A percentile compares a stretch with the other conserved stretches of the same genome.
Evolutionary conservation across 225 moss, liverwort and hornwort genomes (phyloP).

Genomic region (Straminergon stramineum): DNA sequence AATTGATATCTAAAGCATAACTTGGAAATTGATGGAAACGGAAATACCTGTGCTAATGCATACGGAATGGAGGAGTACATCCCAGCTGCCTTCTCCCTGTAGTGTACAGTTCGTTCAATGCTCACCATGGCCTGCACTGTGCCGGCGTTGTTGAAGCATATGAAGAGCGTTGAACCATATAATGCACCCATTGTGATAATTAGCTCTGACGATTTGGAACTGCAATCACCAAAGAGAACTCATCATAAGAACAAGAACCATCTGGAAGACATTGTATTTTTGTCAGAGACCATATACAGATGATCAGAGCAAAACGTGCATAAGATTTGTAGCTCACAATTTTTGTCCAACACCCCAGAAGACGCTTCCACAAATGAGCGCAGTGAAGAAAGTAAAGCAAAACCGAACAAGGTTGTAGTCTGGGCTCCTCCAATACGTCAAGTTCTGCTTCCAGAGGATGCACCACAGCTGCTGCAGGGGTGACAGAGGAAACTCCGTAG

Average conservation of each 20-base stretch:
- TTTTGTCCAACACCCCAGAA: constrained; percentile 42
- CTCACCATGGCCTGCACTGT: constrained; percentile 47
- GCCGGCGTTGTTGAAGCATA: constrained; percentile 46
- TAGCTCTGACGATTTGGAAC: constrained; percentile 3
- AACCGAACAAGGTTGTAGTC: constrained; percentile 41
- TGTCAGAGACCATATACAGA: background rate
- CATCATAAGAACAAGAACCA: background rate
- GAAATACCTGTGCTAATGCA: constrained; percentile 30
- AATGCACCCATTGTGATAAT: constrained; percentile 40
- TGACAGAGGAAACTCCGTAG: constrained; percentile 18
- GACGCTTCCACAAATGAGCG: constrained; percentile 36
- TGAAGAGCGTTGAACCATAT: constrained; percentile 43
- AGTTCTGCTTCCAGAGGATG: constrained; percentile 37
- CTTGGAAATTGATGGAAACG: background rate
- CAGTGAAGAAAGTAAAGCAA: constrained; percentile 26
- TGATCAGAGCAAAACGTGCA: background rate
- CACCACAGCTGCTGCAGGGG: constrained; percentile 6
- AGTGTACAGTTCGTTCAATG: constrained; percentile 37
- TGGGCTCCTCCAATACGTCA: constrained; percentile 48
- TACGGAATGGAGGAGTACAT: constrained; percentile 46
- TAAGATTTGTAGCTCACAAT: constrained; percentile 11
- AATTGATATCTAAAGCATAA: background rate
- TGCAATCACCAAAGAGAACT: background rate
- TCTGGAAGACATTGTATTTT: background rate
- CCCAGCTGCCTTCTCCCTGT: constrained; percentile 44